Base-by-base conservation (phyloP, 2,329 filamentous ascomycete genomes). In the Pseudodiploospora longispora region DNA sequence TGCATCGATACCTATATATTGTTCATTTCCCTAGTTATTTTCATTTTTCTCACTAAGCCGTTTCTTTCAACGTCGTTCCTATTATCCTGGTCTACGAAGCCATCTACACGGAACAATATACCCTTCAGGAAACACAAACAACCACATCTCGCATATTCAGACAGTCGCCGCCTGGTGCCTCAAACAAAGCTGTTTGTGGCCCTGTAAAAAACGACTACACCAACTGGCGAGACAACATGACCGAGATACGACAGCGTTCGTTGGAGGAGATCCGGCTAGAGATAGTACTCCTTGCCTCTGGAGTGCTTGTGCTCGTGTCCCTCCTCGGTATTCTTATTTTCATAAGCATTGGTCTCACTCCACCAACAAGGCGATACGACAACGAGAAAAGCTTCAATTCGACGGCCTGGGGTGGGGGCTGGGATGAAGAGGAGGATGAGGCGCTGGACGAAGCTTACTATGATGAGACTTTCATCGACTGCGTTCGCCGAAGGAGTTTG, bases 271-370 rank as follows among this genome's bases (percentile, higher is more conserved):
- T 50, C 43, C 55, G 55, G 36, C 44, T 62, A 32, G 62, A 67
- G 49, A 63, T 67, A 37, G 41, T 59, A 33, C 49, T 65, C 28
- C 49, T 68, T 28, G 61, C 64, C 9, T 45, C 55, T 10, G 57
- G 55, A 9, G 56, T 62, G 37, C 49, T 67, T 32, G 36, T 61
- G 10, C 55, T 67, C 28, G 61, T 65, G 10, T 52, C 50, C 10
- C 47, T 61, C 6, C 52, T 68, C 10, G 55, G 54, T 27, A 46
- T 61, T n/a, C 42, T 65, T 27, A 54, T 66, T 34, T 56, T 60
- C 36, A 47, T 60, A 37, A 58, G 56, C 30, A 47, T 57, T 27
- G 51, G 52, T 6, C 43, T 54, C 28, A 55, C 52, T 30, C 42
- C 51, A n/a, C 41, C 50, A 10, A 12, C 19, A 28, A 32, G 32